Conservation (phyloP, 805 yeast species). For the Wickerhamomyces canadensis region DNA sequence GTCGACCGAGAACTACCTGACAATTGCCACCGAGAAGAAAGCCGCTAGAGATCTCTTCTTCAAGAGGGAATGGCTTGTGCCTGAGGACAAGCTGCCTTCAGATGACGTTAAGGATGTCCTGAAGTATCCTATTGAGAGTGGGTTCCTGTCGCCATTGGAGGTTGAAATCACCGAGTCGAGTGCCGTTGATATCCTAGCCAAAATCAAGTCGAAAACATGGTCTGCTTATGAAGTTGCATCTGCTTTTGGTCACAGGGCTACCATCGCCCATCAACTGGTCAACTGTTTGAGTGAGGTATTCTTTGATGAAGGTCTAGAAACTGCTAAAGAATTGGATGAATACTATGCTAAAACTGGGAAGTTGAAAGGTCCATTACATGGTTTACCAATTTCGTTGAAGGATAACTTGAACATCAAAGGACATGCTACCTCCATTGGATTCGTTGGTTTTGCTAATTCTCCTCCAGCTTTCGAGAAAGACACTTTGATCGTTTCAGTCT, state of each 20-base stretch:
- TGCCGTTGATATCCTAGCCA: slow-evolving; percentile 16
- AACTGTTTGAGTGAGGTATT: slow-evolving; percentile 34
- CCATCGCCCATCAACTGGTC: slow-evolving; percentile 50
- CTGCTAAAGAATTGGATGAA: slow-evolving; percentile 51
- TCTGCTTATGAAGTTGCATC: slow-evolving; percentile 39
- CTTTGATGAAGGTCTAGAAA: slow-evolving; percentile 49
- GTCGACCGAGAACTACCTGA: no score
- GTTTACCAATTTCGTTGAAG: slow-evolving; percentile 59
- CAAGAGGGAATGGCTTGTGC: slow-evolving; percentile 39
- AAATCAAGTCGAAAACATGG: slow-evolving; percentile 30
- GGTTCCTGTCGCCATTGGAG: slow-evolving; percentile 30
- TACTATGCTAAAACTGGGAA: slow-evolving; percentile 41
- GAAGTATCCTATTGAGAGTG: slow-evolving; percentile 30
- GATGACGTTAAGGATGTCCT: slow-evolving; percentile 31
- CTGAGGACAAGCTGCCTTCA: slow-evolving; percentile 8
- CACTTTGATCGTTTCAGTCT: slow-evolving; percentile 33
- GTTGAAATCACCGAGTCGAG: slow-evolving; percentile 26
- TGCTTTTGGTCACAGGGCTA: slow-evolving; percentile 56
- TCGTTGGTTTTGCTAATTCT: slow-evolving; percentile 36
- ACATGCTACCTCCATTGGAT: slow-evolving; percentile 44
- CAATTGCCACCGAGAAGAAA: slow-evolving; percentile 36
- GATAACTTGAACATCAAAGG: slow-evolving; percentile 38
- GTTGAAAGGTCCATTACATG: slow-evolving; percentile 60
- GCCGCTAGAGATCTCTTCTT: slow-evolving; percentile 37
- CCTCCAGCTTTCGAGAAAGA: slow-evolving; percentile 30